Evolutionary conservation across 1,139 yeast genomes (phyloP), one percentile per base, ranked within the genome.

Genomic region (Petasospora fabianii): DNA sequence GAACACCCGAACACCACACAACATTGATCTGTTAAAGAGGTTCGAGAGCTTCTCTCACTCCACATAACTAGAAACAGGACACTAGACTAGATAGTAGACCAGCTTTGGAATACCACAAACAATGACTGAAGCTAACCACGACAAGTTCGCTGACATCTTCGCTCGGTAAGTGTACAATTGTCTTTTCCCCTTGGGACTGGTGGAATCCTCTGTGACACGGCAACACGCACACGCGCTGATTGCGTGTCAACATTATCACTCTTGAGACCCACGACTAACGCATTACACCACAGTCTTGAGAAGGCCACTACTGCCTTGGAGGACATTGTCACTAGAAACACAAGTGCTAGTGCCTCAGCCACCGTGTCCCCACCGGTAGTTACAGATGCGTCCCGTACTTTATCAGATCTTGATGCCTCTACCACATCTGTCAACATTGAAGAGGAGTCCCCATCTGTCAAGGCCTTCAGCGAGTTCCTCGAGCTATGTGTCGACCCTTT

Each of bases 401-500:
- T 43, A 29, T 30, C 49, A 27, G 48, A 48, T 12, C 37, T 50
- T 27, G 53, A 44, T 24, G 27, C 36, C 36, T 45, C 50, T 12
- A 37, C 61, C 10, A 33, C 54, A 2, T 48, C 56, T 8, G 44
- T 41, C 22, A 16, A 24, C 14, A 45, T 54, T 9, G 50, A 34
- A 18, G 41, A 43, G 20, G 56, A 38, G 10, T 59, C 77, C 12
- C 67, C 68, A 43, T 65, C 77, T 1, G 68, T 79, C 13, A 50
- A 54, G 27, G 83, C 70, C 16, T 85, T 80, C 56, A 77, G 77
- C 39, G 60, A 60, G 17, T 73, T 83, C 46, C 61, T 84, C 36
- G 61, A 64, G n/a, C 71, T 71, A 3, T 58, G 60, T 41, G 71
- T 87, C 27, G 68, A 61, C 15, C 90, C 95, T 9, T 78, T 85